These are phyloP conservation scores for Fusarium torreyae DNA, from an alignment of 2,329 filamentous ascomycete species.

Conservation along the genomic window DNA sequence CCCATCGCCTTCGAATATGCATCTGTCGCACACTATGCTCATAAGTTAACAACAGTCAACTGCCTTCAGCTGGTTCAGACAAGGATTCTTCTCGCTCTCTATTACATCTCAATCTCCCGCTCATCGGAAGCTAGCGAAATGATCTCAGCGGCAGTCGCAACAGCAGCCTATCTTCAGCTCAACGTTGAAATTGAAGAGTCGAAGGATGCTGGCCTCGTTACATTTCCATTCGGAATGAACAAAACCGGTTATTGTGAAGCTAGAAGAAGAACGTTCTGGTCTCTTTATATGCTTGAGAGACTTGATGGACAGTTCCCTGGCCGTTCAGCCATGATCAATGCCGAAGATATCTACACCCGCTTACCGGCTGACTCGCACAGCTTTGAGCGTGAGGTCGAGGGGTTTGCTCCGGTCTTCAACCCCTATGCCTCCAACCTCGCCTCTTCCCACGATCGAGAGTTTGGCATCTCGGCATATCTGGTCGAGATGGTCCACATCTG, in stretches of 20 bases:
- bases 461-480: constrained; percentile 71
- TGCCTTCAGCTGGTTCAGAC: constrained; percentile 76
- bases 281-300: constrained; percentile 78
- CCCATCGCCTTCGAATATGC: constrained; percentile 59
- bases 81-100: constrained; percentile 76
- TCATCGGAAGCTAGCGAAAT: constrained; percentile 74
- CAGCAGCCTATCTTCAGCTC: constrained; percentile 71
- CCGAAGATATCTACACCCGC: constrained; percentile 76
- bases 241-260: constrained; percentile 74
- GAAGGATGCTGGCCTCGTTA: constrained; percentile 56
- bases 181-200: constrained; percentile 72
- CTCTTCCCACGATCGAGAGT: constrained; percentile 46
- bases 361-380: constrained; percentile 73
- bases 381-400: constrained; percentile 73
- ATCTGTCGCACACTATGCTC: constrained; percentile 71
- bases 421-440: constrained; percentile 55
- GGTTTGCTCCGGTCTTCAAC: constrained; percentile 73
- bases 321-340: constrained; percentile 69
- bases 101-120: constrained; percentile 74
- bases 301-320: constrained; percentile 72
- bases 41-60: constrained; percentile 50
- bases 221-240: constrained; percentile 71
- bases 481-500: constrained; percentile 76
- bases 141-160: constrained; percentile 73
- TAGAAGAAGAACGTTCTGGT: constrained; percentile 80